Conservation (phyloP, 768 basidiomycete genomes). For the Tephrocybe rancida region DNA sequence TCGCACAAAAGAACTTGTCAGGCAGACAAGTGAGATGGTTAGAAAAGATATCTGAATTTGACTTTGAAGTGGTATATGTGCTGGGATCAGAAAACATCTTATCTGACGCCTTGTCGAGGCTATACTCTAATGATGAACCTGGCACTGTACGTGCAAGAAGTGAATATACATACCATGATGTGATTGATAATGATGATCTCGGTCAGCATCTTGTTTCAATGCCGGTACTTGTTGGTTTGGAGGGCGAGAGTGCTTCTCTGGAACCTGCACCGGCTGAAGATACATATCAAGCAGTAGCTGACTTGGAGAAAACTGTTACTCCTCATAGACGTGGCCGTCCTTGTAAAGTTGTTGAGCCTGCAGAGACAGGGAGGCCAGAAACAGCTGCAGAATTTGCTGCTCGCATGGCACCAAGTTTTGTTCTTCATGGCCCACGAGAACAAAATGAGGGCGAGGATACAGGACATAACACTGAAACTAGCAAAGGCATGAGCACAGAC, state of each 20-base stretch:
- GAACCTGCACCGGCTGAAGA: too few relatives aligned
- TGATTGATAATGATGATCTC: background rate
- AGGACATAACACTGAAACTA: background rate
- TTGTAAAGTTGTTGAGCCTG: background rate
- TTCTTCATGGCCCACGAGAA: slow-evolving; percentile 19
- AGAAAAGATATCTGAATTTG: slow-evolving; percentile 5
- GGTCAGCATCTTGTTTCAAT: background rate
- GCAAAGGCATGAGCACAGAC: background rate
- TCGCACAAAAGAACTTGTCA: slow-evolving; percentile 5
- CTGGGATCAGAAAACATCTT: slow-evolving; percentile 7
- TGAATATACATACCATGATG: slow-evolving; percentile 16
- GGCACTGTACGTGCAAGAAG: slow-evolving; percentile 7
- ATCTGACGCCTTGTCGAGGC: background rate
- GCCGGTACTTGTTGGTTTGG: background rate
- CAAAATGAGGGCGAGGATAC: slow-evolving; percentile 16
- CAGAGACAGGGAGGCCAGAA: background rate
- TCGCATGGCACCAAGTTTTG: slow-evolving; percentile 10
- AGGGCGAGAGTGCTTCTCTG: slow-evolving; percentile 3
- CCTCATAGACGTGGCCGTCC: too few relatives aligned
- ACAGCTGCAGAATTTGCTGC: slow-evolving; percentile 6
- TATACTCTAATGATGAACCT: slow-evolving; percentile 9
- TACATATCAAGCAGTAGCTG: too few relatives aligned
- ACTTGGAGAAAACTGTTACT: too few relatives aligned
- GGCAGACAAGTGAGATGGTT: too few relatives aligned
- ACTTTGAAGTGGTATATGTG: background rate